Conservation (phyloP, 768 basidiomycete genomes). For the Trametes cubensis region DNA sequence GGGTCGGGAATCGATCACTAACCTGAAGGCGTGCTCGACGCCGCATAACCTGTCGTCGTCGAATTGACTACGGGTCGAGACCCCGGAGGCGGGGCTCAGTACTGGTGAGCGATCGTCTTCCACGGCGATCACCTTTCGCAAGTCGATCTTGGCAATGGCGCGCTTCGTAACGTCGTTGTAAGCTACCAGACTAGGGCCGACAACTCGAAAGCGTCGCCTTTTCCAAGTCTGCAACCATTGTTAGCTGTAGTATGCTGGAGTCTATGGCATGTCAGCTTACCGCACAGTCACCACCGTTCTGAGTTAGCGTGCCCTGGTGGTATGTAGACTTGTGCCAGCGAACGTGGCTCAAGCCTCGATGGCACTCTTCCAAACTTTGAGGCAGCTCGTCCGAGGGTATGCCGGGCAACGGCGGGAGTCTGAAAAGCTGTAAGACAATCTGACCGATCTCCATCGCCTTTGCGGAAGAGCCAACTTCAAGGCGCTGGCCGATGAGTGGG, state of each 20-base stretch:
- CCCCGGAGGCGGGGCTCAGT: slow-evolving; percentile 48
- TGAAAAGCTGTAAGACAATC: slow-evolving; percentile 87
- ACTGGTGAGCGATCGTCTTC: slow-evolving; percentile 72
- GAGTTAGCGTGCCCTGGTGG: slow-evolving; percentile 90
- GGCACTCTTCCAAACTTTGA: slow-evolving; percentile 90
- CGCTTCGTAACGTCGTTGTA: slow-evolving; percentile 94
- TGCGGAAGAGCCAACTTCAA: slow-evolving; percentile 57
- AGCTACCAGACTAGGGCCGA: slow-evolving; percentile 84
- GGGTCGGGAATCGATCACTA: slow-evolving; percentile 65
- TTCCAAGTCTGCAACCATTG: slow-evolving; percentile 64
- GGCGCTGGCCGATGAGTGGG: slow-evolving; percentile 77
- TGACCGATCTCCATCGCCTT: slow-evolving; percentile 80
- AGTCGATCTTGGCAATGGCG: slow-evolving; percentile 85
- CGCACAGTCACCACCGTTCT: slow-evolving; percentile 89
- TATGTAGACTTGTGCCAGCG: slow-evolving; percentile 95
- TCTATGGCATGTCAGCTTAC: slow-evolving; percentile 51
- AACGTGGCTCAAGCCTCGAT: slow-evolving; percentile 83
- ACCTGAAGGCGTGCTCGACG: slow-evolving; percentile 79
- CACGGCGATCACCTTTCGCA: slow-evolving; percentile 78
- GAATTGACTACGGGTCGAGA: slow-evolving; percentile 43
- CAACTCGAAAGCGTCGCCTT: slow-evolving; percentile 79
- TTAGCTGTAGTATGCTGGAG: slow-evolving; percentile 3
- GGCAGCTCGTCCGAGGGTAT: slow-evolving; percentile 77
- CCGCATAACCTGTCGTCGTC: slow-evolving; percentile 68
- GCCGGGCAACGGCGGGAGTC: slow-evolving; percentile 87